Conservation (phyloP, 2,329 filamentous ascomycete genomes). For the Fusarium nelsonii region DNA sequence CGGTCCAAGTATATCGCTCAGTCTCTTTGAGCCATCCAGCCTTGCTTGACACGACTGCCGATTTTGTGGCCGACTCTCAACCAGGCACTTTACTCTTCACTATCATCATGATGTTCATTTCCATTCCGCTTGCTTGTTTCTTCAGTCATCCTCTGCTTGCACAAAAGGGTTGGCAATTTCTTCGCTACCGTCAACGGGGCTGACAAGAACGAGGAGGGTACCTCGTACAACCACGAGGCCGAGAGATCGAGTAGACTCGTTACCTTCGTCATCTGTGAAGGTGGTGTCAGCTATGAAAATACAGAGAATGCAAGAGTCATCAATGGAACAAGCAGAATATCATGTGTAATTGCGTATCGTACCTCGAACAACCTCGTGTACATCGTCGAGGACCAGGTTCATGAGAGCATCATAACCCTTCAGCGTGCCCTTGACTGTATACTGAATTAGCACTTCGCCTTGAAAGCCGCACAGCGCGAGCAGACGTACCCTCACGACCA, state of each 20-base stretch:
- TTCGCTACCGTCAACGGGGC: slow-evolving; percentile 93
- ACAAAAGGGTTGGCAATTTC: slow-evolving; percentile 95
- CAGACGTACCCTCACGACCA: slow-evolving; percentile 79
- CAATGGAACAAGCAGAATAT: background rate
- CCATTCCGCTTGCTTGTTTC: slow-evolving; percentile 8
- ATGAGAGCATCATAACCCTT: slow-evolving; percentile 98
- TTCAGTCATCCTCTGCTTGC: slow-evolving; percentile 74
- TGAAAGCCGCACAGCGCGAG: background rate
- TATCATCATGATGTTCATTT: slow-evolving; percentile 23
- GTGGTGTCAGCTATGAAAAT: slow-evolving; percentile 10
- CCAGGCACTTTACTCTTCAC: slow-evolving; percentile 7
- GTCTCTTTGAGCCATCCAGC: slow-evolving; percentile 15
- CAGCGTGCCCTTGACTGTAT: slow-evolving; percentile 82
- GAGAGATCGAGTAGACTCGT: slow-evolving; percentile 82
- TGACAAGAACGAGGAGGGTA: slow-evolving; percentile 91
- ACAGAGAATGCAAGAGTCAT: background rate
- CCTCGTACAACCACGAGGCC: slow-evolving; percentile 92
- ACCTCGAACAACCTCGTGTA: slow-evolving; percentile 91
- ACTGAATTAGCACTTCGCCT: slow-evolving; percentile 19
- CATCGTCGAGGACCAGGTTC: slow-evolving; percentile 96
- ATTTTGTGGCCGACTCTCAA: slow-evolving; percentile 3
- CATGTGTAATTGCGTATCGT: slow-evolving; percentile 45
- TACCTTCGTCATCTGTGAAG: slow-evolving; percentile 86
- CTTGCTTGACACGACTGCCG: slow-evolving; percentile 6
- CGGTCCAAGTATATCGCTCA: slow-evolving; percentile 16